Base-by-base conservation (phyloP, 352 stramenopile genomes). In the Pythium guiyangense region DNA sequence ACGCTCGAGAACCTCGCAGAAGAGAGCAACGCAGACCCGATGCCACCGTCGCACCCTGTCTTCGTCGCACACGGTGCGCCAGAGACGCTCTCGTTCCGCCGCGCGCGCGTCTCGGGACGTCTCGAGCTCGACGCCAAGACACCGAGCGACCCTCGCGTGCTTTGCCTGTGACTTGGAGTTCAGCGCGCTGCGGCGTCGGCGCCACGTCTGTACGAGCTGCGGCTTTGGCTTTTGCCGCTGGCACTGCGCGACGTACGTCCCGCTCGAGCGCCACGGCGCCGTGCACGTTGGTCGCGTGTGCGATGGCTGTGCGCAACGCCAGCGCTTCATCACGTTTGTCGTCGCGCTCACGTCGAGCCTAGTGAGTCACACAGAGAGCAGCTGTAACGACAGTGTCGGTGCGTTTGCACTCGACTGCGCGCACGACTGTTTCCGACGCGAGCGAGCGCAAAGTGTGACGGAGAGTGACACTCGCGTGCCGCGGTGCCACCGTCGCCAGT, bases 321-420 rank as follows among this genome's bases (percentile, higher is more conserved):
- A 76, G 54, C 62, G 64, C 37, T 76, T 76, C 29, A 61, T 70
- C 51, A 59, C 52, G 26, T 76, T 76, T 39, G 51, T 59, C 4
- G 51, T 65, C 29, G 66, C 64, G 3, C 52, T 76, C 20, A 76
- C 64, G 15, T 57, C 57, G 25, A 49, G 29, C 8, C 42, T 54
- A n/a, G 35, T 54, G 11, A 31, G 11, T 2, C 40, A 49, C 22
- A n/a, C 51, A 31, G 35, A 31, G 18, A 35, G 46, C 17, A 20
- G 27, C 8, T 18, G 10, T n/a, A 20, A 4, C 6, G 15, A 20
- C 39, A n/a, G 4, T 20, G 18, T 3, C 4, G 26, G 15, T 6
- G 29, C 52, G 6, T 44, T 53, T 15, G 45, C 34, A 11, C 17
- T 50, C 15, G 17, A 26, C 15, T 48, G 45, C 45, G 1, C 9